Evolutionary conservation across 1,284 basidiomycete genomes (phyloP).

Genomic region (Trametes polyzona): DNA sequence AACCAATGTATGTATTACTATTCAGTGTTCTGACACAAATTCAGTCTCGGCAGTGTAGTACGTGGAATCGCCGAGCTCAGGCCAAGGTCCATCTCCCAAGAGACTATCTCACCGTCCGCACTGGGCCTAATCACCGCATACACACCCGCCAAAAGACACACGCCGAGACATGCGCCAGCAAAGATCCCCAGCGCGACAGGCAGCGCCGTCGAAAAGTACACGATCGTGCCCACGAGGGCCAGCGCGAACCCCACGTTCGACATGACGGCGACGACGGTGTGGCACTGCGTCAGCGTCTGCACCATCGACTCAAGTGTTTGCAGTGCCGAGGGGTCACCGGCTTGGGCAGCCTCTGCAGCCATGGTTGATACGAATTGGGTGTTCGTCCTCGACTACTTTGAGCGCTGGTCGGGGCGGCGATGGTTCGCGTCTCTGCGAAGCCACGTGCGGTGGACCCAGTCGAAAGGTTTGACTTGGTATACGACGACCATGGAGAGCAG

Average conservation of each 20-base stretch:
- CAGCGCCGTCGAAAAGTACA: slow-evolving; percentile 39
- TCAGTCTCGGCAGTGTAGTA: no score
- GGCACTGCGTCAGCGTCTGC: slow-evolving; percentile 36
- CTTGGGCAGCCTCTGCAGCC: no score
- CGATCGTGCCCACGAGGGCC: slow-evolving; percentile 37
- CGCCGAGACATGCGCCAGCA: slow-evolving; percentile 35
- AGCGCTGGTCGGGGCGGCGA: no score
- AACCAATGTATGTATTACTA: no score
- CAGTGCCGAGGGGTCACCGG: slow-evolving; percentile 11
- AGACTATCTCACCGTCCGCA: no score
- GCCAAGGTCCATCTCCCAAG: no score
- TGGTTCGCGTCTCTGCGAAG: no score
- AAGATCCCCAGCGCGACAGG: slow-evolving; percentile 37
- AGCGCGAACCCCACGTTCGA: slow-evolving; percentile 39
- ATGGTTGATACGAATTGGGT: no score
- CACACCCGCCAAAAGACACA: slow-evolving; percentile 22
- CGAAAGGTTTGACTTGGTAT: slow-evolving; percentile 17
- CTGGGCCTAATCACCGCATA: slow-evolving; percentile 4
- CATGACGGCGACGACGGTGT: slow-evolving; percentile 36
- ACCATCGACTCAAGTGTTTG: slow-evolving; percentile 31
- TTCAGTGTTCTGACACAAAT: no score
- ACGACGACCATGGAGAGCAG: slow-evolving; percentile 20
- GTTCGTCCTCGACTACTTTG: no score
- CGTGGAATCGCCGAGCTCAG: neutral
- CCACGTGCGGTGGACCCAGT: slow-evolving; percentile 1